Evolutionary conservation across 1,284 basidiomycete genomes (phyloP), one percentile per base, ranked within the genome.

Genomic region (Ustilago sp.): DNA sequence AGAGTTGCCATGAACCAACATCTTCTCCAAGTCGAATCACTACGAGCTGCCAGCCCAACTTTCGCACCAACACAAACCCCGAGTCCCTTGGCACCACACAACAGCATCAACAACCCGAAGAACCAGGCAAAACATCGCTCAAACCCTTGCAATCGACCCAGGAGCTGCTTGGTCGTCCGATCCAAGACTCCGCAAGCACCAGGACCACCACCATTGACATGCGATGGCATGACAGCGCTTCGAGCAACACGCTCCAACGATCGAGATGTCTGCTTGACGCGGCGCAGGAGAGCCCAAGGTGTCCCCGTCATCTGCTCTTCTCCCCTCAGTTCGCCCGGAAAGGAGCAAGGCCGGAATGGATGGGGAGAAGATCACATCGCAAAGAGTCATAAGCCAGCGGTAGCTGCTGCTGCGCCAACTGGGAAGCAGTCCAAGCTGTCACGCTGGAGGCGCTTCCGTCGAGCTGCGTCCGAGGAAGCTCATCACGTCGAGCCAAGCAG

Each of bases 151-250:
- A 32, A 39, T 48, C 32, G 43, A 48, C 70, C 51, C 43, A 73
- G 68, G 48, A 73, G 70, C 70, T 68, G 70, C 34, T 53, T 73
- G 23, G 59, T 73, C 4, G 51, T 73, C 1, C 70, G 70, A 1
- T 73, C 65, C 17, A 63, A 56, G 52, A 74, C 71, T 8, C 71
- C 63, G 9, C 71, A 74, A 51, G 71, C 71, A 50, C 71, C 66
- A 0, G 51, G 65, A 34, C 65, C 65, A 13, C 65, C 65, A 2
- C 13, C 34, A 12, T 17, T 68, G 43, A 39, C 38, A 23, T 58
- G 34, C 19, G 70, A 73, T 34, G 70, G 70, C 17, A 73, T 66
- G 61, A 28, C 11, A 9, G 28, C 64, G 36, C 57, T 73, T 8
- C 65, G 64, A 4, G 36, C 58, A 13, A 66, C 64, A 2, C 45